phyloP scores from a whole-genome alignment of 306 rosid species.

The Gastrolobium bilobum region DNA sequence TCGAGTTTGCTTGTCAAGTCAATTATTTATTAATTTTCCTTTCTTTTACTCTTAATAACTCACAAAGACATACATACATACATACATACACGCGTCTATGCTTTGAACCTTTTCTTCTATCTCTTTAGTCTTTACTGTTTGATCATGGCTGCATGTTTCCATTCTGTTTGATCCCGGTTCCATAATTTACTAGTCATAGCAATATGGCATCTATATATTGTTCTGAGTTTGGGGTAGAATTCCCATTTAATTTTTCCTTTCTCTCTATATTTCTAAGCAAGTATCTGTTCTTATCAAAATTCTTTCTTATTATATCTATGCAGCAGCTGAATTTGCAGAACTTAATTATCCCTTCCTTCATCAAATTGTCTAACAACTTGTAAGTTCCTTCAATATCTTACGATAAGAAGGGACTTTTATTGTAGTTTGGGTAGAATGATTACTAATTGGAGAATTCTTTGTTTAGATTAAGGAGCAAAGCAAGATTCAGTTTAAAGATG shows the following conservation, averaged over 20 bases:
- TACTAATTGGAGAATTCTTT: constrained; percentile 50
- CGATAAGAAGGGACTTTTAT: constrained; percentile 41
- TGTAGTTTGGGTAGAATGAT: constrained; percentile 30
- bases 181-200: not conserved
- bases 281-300: constrained; percentile 21
- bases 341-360: constrained; percentile 47
- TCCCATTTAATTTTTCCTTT: constrained; percentile 13
- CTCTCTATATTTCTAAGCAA: not conserved
- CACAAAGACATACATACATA: not conserved
- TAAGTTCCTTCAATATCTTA: constrained; percentile 37
- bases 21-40: not conserved
- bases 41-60: not conserved
- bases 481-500: constrained; percentile 61
- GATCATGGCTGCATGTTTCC: constrained; percentile 7
- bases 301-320: constrained; percentile 31
- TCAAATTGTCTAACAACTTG: constrained; percentile 43
- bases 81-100: not conserved
- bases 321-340: constrained; percentile 48
- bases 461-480: constrained; percentile 45
- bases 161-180: constrained; percentile 27
- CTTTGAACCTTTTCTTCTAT: not conserved
- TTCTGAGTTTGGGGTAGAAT: constrained; percentile 33
- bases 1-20: not conserved
- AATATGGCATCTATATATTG: constrained; percentile 11
- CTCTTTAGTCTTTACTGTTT: not conserved